Percentiles rank a stretch among this genome's conserved stretches.
phyloP scores from a whole-genome alignment of 768 basidiomycete genomes.

The Chlorophyllum brunneum region DNA sequence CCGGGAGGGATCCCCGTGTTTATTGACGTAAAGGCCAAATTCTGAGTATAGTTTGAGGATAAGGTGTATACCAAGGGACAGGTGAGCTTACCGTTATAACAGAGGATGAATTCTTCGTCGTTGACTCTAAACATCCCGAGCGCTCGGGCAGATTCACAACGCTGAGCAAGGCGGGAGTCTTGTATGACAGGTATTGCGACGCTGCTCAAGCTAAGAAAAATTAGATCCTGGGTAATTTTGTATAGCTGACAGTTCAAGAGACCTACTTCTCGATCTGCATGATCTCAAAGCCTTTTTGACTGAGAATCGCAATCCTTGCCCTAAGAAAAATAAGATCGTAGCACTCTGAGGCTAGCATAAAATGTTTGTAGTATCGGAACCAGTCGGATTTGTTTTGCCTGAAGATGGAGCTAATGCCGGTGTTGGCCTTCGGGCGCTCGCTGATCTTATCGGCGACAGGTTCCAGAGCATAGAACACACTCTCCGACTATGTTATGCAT shows the following conservation, averaged over 20 bases:
- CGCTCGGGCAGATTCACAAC: conserved; percentile 77
- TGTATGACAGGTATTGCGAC: conserved; percentile 85
- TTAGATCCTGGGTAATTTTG: neutral
- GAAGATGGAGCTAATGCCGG: conserved; percentile 53
- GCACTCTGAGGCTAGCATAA: conserved; percentile 82
- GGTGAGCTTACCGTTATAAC: conserved; percentile 93
- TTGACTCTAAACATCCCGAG: conserved; percentile 87
- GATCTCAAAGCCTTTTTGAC: conserved; percentile 93
- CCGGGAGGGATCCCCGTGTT: conserved; percentile 85
- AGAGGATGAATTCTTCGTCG: conserved; percentile 86
- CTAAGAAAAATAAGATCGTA: conserved; percentile 88
- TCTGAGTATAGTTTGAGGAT: conserved; percentile 37
- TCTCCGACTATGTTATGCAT: conserved; percentile 52
- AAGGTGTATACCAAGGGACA: neutral
- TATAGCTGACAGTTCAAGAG: neutral
- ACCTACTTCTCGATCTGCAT: conserved; percentile 92
- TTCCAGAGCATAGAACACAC: conserved; percentile 90
- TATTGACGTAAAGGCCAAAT: conserved; percentile 90
- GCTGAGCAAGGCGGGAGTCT: conserved; percentile 62
- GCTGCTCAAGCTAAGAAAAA: conserved; percentile 61
- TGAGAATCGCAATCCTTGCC: conserved; percentile 87
- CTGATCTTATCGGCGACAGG: conserved; percentile 86
- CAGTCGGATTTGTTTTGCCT: conserved; percentile 72
- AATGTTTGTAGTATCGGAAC: conserved; percentile 90
- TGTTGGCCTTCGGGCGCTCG: conserved; percentile 61